Evolutionary conservation across 2,329 filamentous ascomycete genomes (phyloP), one percentile per base, ranked within the genome.

Genomic region (Pseudogymnoascus sp.): DNA sequence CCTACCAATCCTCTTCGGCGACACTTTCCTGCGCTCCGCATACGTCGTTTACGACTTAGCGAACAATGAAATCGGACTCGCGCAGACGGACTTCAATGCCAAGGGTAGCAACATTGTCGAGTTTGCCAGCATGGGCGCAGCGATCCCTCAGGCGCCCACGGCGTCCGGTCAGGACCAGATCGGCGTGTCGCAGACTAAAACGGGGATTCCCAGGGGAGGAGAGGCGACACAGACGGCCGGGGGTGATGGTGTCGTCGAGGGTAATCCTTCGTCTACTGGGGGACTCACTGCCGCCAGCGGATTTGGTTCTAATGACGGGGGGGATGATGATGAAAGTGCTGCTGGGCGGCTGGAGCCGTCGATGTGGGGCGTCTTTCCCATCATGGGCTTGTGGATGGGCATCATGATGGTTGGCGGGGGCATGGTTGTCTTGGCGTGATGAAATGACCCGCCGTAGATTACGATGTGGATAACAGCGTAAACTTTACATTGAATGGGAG

Each of bases 1-100:
- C 15, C 61, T 68, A 7, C 69, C 68, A 3, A 68, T 68, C 9
- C 64, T 75, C 9, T 73, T 82, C 37, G 80, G 81, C 4, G 80
- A 82, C 65, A 78, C 79, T 1, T 82, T 83, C 69, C 71, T 83
- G 36, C 72, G 80, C 62, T 79, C 78, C 43, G 80, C 80, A 0
- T 83, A 83, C 63, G 77, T 80, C 2, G 80, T 83, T 12, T 82
- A 81, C 63, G 80, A 82, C 65, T 71, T 82, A 12, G 75, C 73
- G 11, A 81, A 81, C 66, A 75, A 80, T 64, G 72, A 78, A 63
- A 76, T 82, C 57, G 79, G 73, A 12, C 71, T 83, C 12, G 80
- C 78, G 0, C 74, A 80, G 62, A 78, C 78, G n/a, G 74, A 77
- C 30, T 77, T 76, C 65, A 75, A 78, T 65, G 69, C 72, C 5